These are phyloP conservation scores for Leccinellum luteum DNA, from an alignment of 768 basidiomycete genomes.

Conservation along the genomic window DNA sequence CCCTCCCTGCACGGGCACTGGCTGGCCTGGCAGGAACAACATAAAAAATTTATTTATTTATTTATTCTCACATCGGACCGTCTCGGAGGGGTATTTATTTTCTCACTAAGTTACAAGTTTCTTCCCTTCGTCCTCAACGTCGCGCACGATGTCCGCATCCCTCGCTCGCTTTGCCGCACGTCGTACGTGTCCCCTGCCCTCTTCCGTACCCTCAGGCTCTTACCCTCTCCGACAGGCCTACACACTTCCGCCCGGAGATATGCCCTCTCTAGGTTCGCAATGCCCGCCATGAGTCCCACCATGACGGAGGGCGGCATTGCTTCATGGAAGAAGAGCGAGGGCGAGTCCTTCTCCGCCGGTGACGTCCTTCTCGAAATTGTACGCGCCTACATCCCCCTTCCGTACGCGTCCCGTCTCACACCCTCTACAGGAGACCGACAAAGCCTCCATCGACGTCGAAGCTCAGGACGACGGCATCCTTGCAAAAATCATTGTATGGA, in stretches of 20 bases:
- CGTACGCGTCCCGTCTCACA: slow-evolving; percentile 5
- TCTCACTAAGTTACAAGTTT: slow-evolving; percentile 17
- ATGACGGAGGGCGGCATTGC: slow-evolving; percentile 99
- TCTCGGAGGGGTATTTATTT: slow-evolving; percentile 17
- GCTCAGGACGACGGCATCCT: slow-evolving; percentile 97
- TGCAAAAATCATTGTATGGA: slow-evolving; percentile 90
- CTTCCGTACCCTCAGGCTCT: not conserved
- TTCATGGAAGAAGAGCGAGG: slow-evolving; percentile 96
- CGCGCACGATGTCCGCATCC: slow-evolving; percentile 53
- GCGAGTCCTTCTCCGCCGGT: slow-evolving; percentile 82
- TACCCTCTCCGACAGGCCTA: slow-evolving; percentile 50
- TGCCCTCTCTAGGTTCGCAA: slow-evolving; percentile 85
- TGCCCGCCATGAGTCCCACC: slow-evolving; percentile 99
- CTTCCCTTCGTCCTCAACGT: slow-evolving; percentile 9
- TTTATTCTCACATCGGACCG: slow-evolving; percentile 8
- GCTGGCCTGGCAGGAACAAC: slow-evolving; percentile 74
- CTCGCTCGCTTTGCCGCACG: slow-evolving; percentile 66
- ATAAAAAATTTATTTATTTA: slow-evolving; percentile 10
- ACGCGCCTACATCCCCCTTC: slow-evolving; percentile 27
- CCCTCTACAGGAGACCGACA: slow-evolving; percentile 89
- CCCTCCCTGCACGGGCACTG: slow-evolving; percentile 53
- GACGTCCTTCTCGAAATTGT: slow-evolving; percentile 98
- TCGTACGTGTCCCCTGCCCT: slow-evolving; percentile 42
- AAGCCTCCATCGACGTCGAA: slow-evolving; percentile 99
- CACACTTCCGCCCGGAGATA: slow-evolving; percentile 76